Percentiles rank a stretch among this genome's conserved stretches.
These are phyloP conservation scores for Cryptosporidium tyzzeri DNA, from an alignment of 169 alveolate genomes.

Conservation along the genomic window DNA sequence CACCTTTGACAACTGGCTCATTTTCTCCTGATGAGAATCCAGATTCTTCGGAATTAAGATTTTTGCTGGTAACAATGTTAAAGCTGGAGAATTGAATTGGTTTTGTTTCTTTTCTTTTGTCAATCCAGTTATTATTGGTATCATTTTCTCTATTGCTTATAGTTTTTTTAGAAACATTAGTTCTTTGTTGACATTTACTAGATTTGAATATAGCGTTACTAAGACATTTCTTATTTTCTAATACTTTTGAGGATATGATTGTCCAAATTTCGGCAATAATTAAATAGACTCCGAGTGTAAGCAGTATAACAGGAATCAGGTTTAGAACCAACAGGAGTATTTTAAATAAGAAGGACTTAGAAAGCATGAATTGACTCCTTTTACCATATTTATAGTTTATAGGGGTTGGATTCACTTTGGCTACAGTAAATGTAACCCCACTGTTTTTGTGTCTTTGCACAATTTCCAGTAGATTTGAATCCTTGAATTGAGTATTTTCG, in stretches of 20 bases:
- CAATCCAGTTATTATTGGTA: not conserved
- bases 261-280: not conserved
- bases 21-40: constrained; percentile 12
- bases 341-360: constrained; percentile 7
- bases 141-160: not conserved
- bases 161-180: not conserved
- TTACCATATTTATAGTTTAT: not conserved
- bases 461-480: constrained; percentile 12
- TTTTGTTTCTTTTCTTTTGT: constrained; percentile 1
- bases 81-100: not conserved
- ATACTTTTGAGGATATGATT: not conserved
- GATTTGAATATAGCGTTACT: not conserved
- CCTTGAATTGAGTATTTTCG: not conserved
- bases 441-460: constrained; percentile 25
- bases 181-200: not conserved
- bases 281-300: not conserved
- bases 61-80: not conserved
- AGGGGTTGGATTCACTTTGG: not conserved
- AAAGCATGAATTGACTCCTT: not conserved
- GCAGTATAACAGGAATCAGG: not conserved
- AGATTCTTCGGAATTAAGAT: constrained; percentile 26
- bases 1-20: constrained; percentile 10
- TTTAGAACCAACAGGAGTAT: not conserved
- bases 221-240: not conserved
- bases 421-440: not conserved